Evolutionary conservation across 208 protist species (phyloP), one percentile per base, ranked within the genome.

Genomic region (Balamuthia mandrillaris): DNA sequence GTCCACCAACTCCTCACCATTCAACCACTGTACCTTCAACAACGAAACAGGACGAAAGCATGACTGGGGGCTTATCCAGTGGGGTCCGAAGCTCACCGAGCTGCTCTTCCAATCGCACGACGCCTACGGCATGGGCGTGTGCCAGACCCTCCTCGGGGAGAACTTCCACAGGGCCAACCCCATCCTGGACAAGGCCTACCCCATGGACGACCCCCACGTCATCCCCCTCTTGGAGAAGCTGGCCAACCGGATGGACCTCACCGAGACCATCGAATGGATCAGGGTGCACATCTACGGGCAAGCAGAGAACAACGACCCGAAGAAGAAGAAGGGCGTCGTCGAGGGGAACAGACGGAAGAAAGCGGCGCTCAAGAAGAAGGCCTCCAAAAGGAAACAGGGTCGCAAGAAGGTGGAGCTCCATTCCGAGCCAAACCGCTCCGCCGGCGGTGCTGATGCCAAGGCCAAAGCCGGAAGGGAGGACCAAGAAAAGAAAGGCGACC

Each of bases 161-260:
- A 82, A 82, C 56, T 82, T 66, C 21, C 75, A 82, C 18, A 27
- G 75, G n/a, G 27, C 66, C 0, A 54, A 82, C 21, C 75, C 75
- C 3, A 31, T 56, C 35, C 56, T 82, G 1, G 56, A 63, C 1
- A 39, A 82, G 41, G 75, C 52, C 1, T 66, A 66, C 1, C 31
- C 75, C 5, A 82, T 82, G 49, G 75, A 82, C 52, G 65, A 74
- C 65, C 65, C 68, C n/a, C 24, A 42, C 68, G 41, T 78, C 68
- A 54, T 78, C 6, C 47, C 68, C n/a, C 45, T 60, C 12, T 49
- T 78, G 31, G 58, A 60, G 31, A 49, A 58, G 0, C 68, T 78
- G 7, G 68, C 68, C 68, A 14, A 1, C 4, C 41, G 51, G 65
- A 16, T 9, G 1, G 65, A 74, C 35, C 65, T 74, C 0, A 74